phyloP scores from a whole-genome alignment of 371 early-diverging fungal species.

The Circinella umbellata region DNA sequence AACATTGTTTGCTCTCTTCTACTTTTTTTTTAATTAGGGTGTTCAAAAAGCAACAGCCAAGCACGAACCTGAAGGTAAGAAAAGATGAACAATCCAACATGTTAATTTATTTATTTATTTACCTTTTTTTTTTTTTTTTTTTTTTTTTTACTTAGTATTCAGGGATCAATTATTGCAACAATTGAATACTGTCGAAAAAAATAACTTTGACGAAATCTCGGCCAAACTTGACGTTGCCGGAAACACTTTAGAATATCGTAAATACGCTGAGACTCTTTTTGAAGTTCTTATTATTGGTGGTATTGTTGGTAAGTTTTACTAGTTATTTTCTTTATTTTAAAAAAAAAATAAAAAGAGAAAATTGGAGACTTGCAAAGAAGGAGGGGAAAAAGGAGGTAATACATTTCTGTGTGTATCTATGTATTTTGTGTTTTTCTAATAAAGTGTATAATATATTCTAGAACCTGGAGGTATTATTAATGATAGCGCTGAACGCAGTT shows the following conservation, averaged over 20 bases:
- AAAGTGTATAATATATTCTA: conserved; percentile 24
- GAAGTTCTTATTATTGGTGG: conserved; percentile 92
- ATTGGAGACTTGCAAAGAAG: too few relatives aligned
- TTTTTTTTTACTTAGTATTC: conserved; percentile 54
- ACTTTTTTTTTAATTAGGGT: not conserved
- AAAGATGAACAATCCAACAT: not conserved
- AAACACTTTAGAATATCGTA: conserved; percentile 90
- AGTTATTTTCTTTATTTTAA: too few relatives aligned
- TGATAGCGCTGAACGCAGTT: conserved; percentile 79
- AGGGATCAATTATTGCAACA: conserved; percentile 75
- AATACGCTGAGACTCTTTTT: conserved; percentile 93
- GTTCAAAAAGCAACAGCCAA: conserved; percentile 12
- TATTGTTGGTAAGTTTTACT: conserved; percentile 66
- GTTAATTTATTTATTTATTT: too few relatives aligned
- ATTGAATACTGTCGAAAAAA: conserved; percentile 62
- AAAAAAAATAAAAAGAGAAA: too few relatives aligned
- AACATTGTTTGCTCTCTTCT: too few relatives aligned
- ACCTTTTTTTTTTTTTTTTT: too few relatives aligned
- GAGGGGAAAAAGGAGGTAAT: too few relatives aligned
- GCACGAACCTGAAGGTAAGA: conserved; percentile 46
- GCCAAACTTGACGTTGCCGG: conserved; percentile 80
- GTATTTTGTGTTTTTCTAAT: too few relatives aligned
- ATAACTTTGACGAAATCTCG: conserved; percentile 75
- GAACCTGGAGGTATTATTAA: conserved; percentile 91
- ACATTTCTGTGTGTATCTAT: too few relatives aligned